Evolutionary conservation across 768 basidiomycete species (phyloP), one percentile per base, ranked within the genome.

Genomic region (Pulveroboletus ravenelii): DNA sequence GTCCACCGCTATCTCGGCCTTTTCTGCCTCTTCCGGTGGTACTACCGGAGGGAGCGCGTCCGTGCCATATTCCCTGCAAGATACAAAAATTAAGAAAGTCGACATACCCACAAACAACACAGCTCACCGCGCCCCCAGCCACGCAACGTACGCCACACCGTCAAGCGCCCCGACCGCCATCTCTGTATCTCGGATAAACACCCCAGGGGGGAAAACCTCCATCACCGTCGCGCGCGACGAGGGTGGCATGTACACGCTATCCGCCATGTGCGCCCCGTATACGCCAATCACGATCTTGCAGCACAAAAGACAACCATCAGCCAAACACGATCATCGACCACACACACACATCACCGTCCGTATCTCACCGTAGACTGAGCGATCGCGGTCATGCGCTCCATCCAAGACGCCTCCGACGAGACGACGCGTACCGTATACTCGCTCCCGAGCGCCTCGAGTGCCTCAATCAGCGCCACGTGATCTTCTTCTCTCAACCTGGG

Each of bases 151-250:
- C 10, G 70, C 67, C 48, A 84, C 70, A 10, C 78, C 14, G 9
- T 25, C 77, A 20, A 84, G 59, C 8, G 79, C 75, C 27, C 69
- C 69, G n/a, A 73, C 73, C 17, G 84, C 75, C 43, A 80, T 67
- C 59, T 84, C 79, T 50, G 78, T 75, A 57, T 89, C 85, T 42
- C 76, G 78, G 23, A 75, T 73, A 65, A 87, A 90, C 17, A 75
- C 75, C n/a, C 77, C 78, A 3, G 76, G 70, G 17, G 82, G 85
- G 69, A 87, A 90, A 59, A 92, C 74, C 68, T 93, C 90, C 71
- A 91, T 79, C 32, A 91, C 72, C 3, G 83, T 81, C 18, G 86
- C 74, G 23, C 77, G 72, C 14, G 73, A 58, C 23, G 80, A 78
- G 5, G 78, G 78, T 51, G 78, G 79, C 79, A 91, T 82, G 70